Percentiles rank a stretch among this genome's conserved stretches.
Evolutionary conservation across 257 asterid species (phyloP).

Genomic region (Penstemon eatonii): DNA sequence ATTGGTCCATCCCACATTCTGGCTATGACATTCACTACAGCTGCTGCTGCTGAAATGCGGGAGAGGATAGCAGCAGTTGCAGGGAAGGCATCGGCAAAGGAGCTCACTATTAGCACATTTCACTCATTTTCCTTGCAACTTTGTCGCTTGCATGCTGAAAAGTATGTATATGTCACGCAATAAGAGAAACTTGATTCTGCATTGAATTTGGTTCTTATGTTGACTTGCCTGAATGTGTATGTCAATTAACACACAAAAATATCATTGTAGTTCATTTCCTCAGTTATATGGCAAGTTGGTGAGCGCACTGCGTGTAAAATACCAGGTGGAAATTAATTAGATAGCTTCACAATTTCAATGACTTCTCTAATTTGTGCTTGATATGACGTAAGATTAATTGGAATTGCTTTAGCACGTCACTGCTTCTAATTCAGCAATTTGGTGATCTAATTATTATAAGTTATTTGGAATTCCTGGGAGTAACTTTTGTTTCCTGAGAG

Average conservation of each 20-base stretch:
- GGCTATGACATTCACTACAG: constrained; percentile 97
- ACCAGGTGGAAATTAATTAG: constrained; percentile 14
- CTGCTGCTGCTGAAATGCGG: constrained; percentile 97
- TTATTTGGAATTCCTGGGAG: constrained; percentile 11
- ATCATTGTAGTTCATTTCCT: constrained; percentile 14
- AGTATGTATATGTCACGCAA: constrained; percentile 51
- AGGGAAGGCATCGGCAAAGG: constrained; percentile 88
- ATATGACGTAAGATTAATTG: not conserved
- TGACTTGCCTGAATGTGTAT: not conserved
- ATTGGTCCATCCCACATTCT: constrained; percentile 76
- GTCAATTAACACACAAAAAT: not conserved
- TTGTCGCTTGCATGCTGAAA: constrained; percentile 91
- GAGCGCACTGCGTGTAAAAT: constrained; percentile 2
- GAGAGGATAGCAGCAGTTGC: constrained; percentile 88
- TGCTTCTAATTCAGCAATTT: not conserved
- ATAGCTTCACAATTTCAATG: not conserved
- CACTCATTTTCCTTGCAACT: constrained; percentile 96
- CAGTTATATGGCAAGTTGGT: not conserved
- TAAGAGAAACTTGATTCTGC: constrained; percentile 12
- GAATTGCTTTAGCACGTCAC: not conserved
- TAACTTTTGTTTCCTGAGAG: constrained; percentile 3
- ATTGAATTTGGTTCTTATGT: not conserved
- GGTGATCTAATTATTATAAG: constrained; percentile 2
- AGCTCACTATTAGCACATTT: constrained; percentile 89
- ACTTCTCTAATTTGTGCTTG: not conserved